These are phyloP conservation scores for Eucalyptus sp. DNA, from an alignment of 345 rosid genomes.

Conservation along the genomic window DNA sequence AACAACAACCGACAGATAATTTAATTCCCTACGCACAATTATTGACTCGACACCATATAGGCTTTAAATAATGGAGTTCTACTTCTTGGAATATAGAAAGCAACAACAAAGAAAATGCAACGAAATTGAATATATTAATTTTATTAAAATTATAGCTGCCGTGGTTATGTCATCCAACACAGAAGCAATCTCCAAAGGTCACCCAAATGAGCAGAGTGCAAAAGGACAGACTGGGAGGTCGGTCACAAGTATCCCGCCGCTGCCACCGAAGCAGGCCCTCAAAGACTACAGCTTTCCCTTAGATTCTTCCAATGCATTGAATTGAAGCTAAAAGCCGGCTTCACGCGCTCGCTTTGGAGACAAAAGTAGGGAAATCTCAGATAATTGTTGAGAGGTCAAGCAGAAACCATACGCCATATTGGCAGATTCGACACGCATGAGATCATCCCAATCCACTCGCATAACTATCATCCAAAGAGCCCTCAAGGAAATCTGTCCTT, in stretches of 20 bases:
- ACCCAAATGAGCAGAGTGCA: not conserved
- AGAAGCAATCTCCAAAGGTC: not conserved
- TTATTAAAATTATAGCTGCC: not conserved
- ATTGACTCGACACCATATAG: not conserved
- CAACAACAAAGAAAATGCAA: not conserved
- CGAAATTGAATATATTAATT: not conserved
- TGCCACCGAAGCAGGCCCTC: conserved; percentile 9
- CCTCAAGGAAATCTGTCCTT: not conserved
- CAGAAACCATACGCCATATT: not conserved
- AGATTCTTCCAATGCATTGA: not conserved
- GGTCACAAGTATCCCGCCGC: conserved; percentile 14
- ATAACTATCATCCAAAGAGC: not conserved
- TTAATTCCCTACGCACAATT: not conserved
- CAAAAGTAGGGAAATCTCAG: not conserved
- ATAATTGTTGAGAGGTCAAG: not conserved
- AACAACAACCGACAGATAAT: not conserved
- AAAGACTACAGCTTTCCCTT: not conserved
- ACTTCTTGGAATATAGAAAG: not conserved
- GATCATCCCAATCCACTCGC: not conserved
- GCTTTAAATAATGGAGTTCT: not conserved
- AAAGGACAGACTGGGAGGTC: not conserved
- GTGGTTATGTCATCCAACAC: not conserved
- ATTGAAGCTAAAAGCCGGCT: not conserved
- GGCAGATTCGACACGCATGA: not conserved
- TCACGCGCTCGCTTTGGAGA: not conserved